These are phyloP conservation scores for Pleurotus eryngii DNA, from an alignment of 768 basidiomycete genomes.

Conservation along the genomic window DNA sequence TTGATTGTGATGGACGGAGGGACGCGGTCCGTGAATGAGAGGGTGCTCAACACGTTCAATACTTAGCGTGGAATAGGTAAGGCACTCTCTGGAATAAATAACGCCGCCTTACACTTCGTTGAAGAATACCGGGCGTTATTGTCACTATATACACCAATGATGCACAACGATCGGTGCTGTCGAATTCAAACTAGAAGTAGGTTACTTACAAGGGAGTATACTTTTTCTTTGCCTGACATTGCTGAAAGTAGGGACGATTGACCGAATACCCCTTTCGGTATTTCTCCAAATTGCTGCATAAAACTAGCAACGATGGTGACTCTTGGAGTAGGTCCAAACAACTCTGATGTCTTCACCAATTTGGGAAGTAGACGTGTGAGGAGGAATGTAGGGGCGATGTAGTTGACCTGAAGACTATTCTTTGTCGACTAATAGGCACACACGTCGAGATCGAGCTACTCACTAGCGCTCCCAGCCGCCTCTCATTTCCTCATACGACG, in stretches of 20 bases:
- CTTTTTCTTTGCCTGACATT: conserved; percentile 29
- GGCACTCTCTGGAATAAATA: not conserved
- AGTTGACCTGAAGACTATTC: conserved; percentile 45
- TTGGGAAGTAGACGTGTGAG: conserved; percentile 39
- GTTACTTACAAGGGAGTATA: conserved; percentile 13
- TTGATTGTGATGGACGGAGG: conserved; percentile 29
- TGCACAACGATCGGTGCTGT: too few species aligned
- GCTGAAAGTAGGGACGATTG: conserved; percentile 25
- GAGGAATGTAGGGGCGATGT: conserved; percentile 37
- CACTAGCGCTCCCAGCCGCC: conserved; percentile 50
- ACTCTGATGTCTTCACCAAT: conserved; percentile 32
- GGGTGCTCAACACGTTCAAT: conserved; percentile 36
- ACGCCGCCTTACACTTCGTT: conserved; percentile 29
- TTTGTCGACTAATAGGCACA: too few species aligned
- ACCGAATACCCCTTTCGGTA: conserved; percentile 21
- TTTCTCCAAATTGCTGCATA: conserved; percentile 28
- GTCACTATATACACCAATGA: conserved; percentile 6
- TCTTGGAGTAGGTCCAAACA: conserved; percentile 26
- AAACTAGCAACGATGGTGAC: conserved; percentile 46
- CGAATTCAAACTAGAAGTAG: not conserved
- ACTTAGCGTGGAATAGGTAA: conserved; percentile 22
- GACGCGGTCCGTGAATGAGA: conserved; percentile 30
- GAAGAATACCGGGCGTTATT: conserved; percentile 23
- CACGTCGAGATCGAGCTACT: not conserved
- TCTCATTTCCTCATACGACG: conserved; percentile 19